Base-by-base conservation (phyloP, 768 basidiomycete genomes). In the Saitozyma podzolica region DNA sequence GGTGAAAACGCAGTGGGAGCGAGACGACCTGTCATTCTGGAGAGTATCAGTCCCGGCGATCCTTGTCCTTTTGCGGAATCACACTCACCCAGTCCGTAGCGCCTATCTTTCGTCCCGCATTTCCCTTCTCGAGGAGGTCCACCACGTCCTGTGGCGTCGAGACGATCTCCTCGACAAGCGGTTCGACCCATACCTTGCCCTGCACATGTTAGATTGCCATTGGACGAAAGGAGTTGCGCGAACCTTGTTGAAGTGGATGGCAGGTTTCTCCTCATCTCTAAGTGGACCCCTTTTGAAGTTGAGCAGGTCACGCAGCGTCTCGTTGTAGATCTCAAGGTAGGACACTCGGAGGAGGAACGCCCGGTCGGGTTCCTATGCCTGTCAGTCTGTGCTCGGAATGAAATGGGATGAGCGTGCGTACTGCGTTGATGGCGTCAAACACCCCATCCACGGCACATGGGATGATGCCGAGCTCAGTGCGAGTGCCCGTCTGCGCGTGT, bases 121-220 rank as follows among this genome's bases (percentile, higher is more conserved):
- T 74, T 4, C 78, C 78, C 48, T 91, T 81, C 49, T 85, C 80
- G n/a, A 99, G 79, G 67, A 90, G 88, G 14, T 82, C 81, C 40
- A 98, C 80, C 60, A 87, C 87, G 70, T 97, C 92, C 48, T 88
- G 83, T 16, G 89, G 77, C 2, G 88, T 88, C 86, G 89, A 95
- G 52, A 87, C 84, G 52, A 83, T 82, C 58, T 90, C 85, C 2
- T 89, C 83, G 56, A 92, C 80, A 9, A 90, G 76, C 3, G 78
- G 78, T 9, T 75, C 73, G 9, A 79, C 78, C 29, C 69, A 73
- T 2, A 79, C 78, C 59, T 76, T 72, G 0, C 74, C 76, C 76
- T 78, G 50, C 39, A 13, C 19, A 17, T 13, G 19, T 60, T 40
- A 60, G 59, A 43, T 16, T n/a, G 9, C 9, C 17, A 14, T 50